phyloP scores from a whole-genome alignment of 768 basidiomycete genomes.

The Tephrocybe rancida region DNA sequence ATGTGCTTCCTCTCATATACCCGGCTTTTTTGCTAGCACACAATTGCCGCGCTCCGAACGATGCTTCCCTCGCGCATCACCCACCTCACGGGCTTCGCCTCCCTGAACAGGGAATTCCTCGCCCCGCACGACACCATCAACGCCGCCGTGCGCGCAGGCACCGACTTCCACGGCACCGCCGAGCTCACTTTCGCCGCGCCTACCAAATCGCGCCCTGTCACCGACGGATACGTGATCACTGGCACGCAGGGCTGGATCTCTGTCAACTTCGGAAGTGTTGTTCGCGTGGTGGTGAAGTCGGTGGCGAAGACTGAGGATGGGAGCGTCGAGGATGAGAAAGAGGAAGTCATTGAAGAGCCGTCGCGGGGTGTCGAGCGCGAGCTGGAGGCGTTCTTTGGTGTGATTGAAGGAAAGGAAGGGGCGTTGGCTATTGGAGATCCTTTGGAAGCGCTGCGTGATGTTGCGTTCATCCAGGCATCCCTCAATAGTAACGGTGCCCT shows the following conservation, averaged over 20 bases:
- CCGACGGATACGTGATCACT: slow-evolving; percentile 52
- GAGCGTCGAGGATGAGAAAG: slow-evolving; percentile 45
- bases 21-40: slow-evolving; percentile 49
- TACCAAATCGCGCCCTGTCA: slow-evolving; percentile 36
- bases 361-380: slow-evolving; percentile 58
- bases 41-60: slow-evolving; percentile 60
- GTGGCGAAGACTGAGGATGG: slow-evolving; percentile 31
- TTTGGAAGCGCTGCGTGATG: slow-evolving; percentile 65
- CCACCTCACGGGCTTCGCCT: slow-evolving; percentile 63
- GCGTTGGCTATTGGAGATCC: slow-evolving; percentile 56
- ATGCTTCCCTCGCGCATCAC: slow-evolving; percentile 56
- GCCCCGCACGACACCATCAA: slow-evolving; percentile 82
- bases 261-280: slow-evolving; percentile 33
- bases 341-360: slow-evolving; percentile 52
- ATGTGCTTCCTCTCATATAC: slow-evolving; percentile 2
- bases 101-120: slow-evolving; percentile 71
- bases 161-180: slow-evolving; percentile 56
- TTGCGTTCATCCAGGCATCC: slow-evolving; percentile 79
- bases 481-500: slow-evolving; percentile 65
- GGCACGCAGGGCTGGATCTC: slow-evolving; percentile 67
- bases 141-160: slow-evolving; percentile 51
- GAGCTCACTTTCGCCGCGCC: slow-evolving; percentile 69
- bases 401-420: slow-evolving; percentile 52
- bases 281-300: slow-evolving; percentile 43
- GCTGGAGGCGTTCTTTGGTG: slow-evolving; percentile 59